phyloP scores from a whole-genome alignment of 2,329 filamentous ascomycete species.

The Alternaria brassicicola region DNA sequence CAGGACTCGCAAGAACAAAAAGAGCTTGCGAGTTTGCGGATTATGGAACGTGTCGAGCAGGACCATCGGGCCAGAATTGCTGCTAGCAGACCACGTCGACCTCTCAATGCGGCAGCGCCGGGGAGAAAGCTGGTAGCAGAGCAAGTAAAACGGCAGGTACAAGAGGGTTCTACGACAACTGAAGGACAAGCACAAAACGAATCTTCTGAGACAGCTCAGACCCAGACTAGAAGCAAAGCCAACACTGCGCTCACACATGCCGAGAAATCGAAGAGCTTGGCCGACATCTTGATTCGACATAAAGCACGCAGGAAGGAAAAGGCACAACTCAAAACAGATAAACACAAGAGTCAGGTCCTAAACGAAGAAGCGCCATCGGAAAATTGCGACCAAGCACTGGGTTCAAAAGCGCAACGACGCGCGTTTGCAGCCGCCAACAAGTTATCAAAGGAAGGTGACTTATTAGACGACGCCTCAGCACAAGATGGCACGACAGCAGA shows the following conservation, averaged over 20 bases:
- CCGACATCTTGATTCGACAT: not conserved
- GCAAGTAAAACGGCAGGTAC: not conserved
- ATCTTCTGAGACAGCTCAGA: not conserved
- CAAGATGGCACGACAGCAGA: not conserved
- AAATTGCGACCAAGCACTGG: not conserved
- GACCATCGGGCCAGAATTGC: not conserved
- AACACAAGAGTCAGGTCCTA: not conserved
- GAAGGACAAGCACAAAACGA: not conserved
- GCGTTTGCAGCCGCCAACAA: not conserved
- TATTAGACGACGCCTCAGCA: not conserved
- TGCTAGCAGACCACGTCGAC: not conserved
- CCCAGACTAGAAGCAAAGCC: not conserved
- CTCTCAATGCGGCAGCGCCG: not conserved
- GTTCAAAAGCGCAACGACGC: not conserved
- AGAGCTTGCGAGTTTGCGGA: not conserved
- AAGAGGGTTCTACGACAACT: not conserved
- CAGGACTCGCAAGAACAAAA: not conserved
- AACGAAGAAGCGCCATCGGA: not conserved
- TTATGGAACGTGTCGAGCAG: not conserved
- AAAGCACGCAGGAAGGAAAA: not conserved
- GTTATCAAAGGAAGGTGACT: not conserved
- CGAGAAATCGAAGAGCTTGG: not conserved
- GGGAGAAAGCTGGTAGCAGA: not conserved
- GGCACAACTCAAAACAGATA: not conserved
- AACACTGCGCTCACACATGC: not conserved